Evolutionary conservation across 305 asterid genomes (phyloP), one percentile per base, ranked within the genome.

Genomic region (Solanum hybrid): DNA sequence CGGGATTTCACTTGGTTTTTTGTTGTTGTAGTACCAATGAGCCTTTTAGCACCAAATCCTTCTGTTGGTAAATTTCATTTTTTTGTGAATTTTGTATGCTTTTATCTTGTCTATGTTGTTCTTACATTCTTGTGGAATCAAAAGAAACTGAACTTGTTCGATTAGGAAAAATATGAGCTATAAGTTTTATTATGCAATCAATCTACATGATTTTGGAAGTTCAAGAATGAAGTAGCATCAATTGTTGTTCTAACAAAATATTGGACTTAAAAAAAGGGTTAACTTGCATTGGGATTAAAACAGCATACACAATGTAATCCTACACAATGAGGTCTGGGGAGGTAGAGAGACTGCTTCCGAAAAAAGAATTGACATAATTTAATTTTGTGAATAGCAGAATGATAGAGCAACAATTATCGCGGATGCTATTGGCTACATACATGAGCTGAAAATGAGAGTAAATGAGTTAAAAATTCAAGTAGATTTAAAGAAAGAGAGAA

Each of bases 341-440:
- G 22, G 1, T 73, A 28, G 78, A 28, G 35, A 28, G 11, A 13
- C 0, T 73, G 24, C 0, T 75, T 6, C 13, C 0, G 22, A 0
- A 31, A 74, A 8, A 16, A 31, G 1, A 29, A 39, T 61, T 42
- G 67, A 61, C 51, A 42, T 22, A 8, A 29, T 18, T 61, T 88
- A 4, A 5, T 79, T 78, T 28, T 39, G 40, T 67, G 75, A 74
- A 78, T 6, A 35, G 28, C 39, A 97, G 99, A 92, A 86, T 83
- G 99, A 96, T 76, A 93, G 97, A 89, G 99, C 99, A 24, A 93
- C 98, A n/a, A 87, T 94, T 4, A 96, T 97, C 90, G 96, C 91
- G 79, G 98, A 96, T 67, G 98, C 99, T 0, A 97, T 96, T 18
- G 90, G 51, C 22, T 95, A 97, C 94, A 96, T 97, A 82, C 92